Base-by-base conservation (phyloP, 148 eudicot species). In the Cornus florida region DNA sequence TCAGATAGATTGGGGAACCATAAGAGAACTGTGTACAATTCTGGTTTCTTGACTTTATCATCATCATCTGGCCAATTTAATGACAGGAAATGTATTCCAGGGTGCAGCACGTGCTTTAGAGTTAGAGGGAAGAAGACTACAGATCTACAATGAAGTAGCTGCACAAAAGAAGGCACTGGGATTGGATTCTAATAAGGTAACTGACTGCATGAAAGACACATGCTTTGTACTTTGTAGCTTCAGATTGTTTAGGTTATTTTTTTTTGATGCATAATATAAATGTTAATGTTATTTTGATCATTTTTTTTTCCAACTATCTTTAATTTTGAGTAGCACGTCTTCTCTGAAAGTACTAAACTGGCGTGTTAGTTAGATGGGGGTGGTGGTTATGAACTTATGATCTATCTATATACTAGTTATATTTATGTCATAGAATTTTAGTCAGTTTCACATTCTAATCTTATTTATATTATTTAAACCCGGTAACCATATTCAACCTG, bases 81-180 rank as follows among this genome's bases (percentile, higher is more conserved):
- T 82, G 60, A 85, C 83, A 89, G 97, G 91, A 77, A 85, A 83
- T 79, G 60, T 87, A 71, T 59, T 90, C 59, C 88, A 84, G 82
- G 90, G 86, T 78, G 83, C 95, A 38, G 90, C 88, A 85, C 89
- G 81, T 83, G 99, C 98, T 86, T 71, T 90, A 79, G 89, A 89
- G 79, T 76, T 87, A 80, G 99, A 93, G 86, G 89, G 80, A 78
- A 83, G 72, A 79, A 92, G 97, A 85, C 83, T 80, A 67, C 90
- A 82, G 76, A 86, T 71, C 71, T 88, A 89, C 79, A 85, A 87
- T 73, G 97, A 92, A 82, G 62, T 92, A 66, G 84, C 79, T 81
- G 84, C 79, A 10, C 81, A 81, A 76, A 88, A 87, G 69, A 86
- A 88, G 75, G 78, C 87, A 66, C 73, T 87, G 76, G 73, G 84